Conservation (phyloP, 805 yeast genomes). For the Cyberlindnera euphorbiiphila region DNA sequence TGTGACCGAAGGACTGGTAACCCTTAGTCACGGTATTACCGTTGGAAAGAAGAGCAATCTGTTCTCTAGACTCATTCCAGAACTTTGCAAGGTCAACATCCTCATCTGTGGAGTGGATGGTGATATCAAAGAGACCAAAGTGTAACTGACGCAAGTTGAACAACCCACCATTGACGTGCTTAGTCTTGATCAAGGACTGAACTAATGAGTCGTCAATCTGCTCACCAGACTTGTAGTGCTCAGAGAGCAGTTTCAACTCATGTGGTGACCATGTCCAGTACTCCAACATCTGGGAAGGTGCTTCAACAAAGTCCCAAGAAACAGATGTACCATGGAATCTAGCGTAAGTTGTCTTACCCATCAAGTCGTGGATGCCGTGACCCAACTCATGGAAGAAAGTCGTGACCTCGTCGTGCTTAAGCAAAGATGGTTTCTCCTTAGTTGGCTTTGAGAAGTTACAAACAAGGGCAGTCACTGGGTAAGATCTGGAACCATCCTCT, state of each 20-base stretch:
- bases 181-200: conserved; percentile 55
- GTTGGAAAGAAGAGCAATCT: conserved; percentile 53
- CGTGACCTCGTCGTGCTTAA: conserved; percentile 73
- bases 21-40: conserved; percentile 60
- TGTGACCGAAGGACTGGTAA: conserved; percentile 74
- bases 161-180: conserved; percentile 74
- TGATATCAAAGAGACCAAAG: conserved; percentile 76
- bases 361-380: conserved; percentile 78
- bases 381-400: conserved; percentile 90
- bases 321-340: conserved; percentile 70
- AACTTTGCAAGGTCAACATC: conserved; percentile 44
- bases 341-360: conserved; percentile 61
- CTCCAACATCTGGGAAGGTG: conserved; percentile 87
- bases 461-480: conserved; percentile 75
- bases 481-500: conserved; percentile 44
- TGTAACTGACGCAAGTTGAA: conserved; percentile 71
- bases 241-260: conserved; percentile 55
- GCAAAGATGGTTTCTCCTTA: conserved; percentile 62
- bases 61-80: conserved; percentile 67
- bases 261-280: conserved; percentile 80
- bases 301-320: conserved; percentile 86
- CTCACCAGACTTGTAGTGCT: conserved; percentile 59
- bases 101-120: conserved; percentile 50
- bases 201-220: conserved; percentile 54
- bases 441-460: conserved; percentile 82